Evolutionary conservation across 768 basidiomycete genomes (phyloP).

Genomic region (Lyophyllum decastes): DNA sequence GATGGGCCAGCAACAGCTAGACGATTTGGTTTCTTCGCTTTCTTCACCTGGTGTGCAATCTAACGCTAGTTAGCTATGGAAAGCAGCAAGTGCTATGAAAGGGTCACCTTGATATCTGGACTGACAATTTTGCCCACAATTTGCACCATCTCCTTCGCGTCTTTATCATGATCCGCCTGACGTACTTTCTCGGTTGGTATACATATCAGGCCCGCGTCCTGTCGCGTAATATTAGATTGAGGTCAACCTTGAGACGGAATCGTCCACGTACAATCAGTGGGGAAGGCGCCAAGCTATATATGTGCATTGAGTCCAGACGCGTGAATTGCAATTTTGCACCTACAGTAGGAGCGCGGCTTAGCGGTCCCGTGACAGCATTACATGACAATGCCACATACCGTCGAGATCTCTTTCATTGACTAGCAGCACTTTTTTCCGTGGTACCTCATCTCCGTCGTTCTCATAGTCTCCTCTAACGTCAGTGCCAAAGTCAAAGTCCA

Average conservation of each 20-base stretch:
- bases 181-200: slow-evolving; percentile 39
- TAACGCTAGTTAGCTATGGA: neutral
- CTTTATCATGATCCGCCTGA: slow-evolving; percentile 37
- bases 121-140: slow-evolving; percentile 51
- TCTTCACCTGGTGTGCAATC: slow-evolving; percentile 8
- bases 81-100: neutral
- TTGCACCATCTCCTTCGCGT: slow-evolving; percentile 39
- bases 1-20: slow-evolving; percentile 48
- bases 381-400: slow-evolving; percentile 40
- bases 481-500: slow-evolving; percentile 37
- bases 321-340: slow-evolving; percentile 55
- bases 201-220: slow-evolving; percentile 51
- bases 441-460: slow-evolving; percentile 43
- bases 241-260: slow-evolving; percentile 7
- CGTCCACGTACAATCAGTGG: slow-evolving; percentile 52
- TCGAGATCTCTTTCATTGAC: slow-evolving; percentile 68
- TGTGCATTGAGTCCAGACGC: slow-evolving; percentile 54
- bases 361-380: too few relatives aligned
- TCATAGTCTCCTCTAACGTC: slow-evolving; percentile 32
- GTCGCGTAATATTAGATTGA: neutral
- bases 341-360: slow-evolving; percentile 21
- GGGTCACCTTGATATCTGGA: slow-evolving; percentile 45
- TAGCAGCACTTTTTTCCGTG: slow-evolving; percentile 51
- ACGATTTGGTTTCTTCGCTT: slow-evolving; percentile 20
- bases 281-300: slow-evolving; percentile 75